These are phyloP conservation scores for Russula brevipes DNA, from an alignment of 768 basidiomycete genomes.

Conservation along the genomic window DNA sequence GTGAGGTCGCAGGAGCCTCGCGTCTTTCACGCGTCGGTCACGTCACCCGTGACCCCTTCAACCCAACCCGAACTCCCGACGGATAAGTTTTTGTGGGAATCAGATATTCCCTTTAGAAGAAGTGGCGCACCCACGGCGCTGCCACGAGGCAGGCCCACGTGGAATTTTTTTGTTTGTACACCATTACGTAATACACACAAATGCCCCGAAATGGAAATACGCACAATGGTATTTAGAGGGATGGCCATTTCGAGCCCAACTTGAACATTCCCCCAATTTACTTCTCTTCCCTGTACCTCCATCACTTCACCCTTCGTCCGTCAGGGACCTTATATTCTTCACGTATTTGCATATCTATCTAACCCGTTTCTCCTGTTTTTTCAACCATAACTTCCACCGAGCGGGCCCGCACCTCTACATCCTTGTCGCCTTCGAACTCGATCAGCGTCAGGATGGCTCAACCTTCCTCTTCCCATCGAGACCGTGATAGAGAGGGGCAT, in stretches of 20 bases:
- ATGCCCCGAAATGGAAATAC: conserved; percentile 26
- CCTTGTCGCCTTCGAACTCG: conserved; percentile 70
- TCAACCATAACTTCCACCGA: conserved; percentile 62
- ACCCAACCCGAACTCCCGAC: neutral
- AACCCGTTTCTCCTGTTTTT: conserved; percentile 18
- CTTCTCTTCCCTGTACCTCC: conserved; percentile 28
- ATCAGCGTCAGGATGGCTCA: conserved; percentile 80
- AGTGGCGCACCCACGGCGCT: conserved; percentile 22
- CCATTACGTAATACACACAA: conserved; percentile 26
- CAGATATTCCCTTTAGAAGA: conserved; percentile 17
- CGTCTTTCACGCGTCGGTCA: conserved; percentile 14
- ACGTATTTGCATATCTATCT: neutral
- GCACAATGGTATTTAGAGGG: conserved; percentile 26
- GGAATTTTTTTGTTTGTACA: conserved; percentile 30
- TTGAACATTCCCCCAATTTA: conserved; percentile 29
- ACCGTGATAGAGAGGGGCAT: conserved; percentile 47
- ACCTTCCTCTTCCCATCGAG: conserved; percentile 75
- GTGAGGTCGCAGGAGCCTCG: conserved; percentile 1
- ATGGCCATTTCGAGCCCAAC: conserved; percentile 27
- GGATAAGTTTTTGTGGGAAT: conserved; percentile 19
- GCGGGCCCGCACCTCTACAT: conserved; percentile 52
- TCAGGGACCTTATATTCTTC: conserved; percentile 26
- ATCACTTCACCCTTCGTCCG: conserved; percentile 25
- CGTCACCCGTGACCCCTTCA: neutral
- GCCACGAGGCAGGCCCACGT: conserved; percentile 27